Conservation (phyloP, 345 rosid genomes). For the Gynandropsis gynandra region DNA sequence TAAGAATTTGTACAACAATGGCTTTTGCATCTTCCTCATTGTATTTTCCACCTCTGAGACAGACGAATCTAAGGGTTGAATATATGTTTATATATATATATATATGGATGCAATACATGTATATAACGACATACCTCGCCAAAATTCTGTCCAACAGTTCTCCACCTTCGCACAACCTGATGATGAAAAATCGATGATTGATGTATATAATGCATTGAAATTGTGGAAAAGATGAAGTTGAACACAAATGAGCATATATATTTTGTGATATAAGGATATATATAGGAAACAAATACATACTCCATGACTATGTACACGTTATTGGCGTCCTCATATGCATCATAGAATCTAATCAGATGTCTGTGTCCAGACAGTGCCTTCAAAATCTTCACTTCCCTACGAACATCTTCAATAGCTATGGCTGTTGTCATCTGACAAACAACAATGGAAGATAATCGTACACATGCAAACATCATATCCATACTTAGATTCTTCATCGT, state of each 20-base stretch:
- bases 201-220: not conserved
- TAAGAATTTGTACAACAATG: conserved; percentile 59
- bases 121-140: conserved; percentile 40
- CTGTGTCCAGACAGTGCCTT: conserved; percentile 70
- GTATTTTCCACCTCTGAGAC: conserved; percentile 66
- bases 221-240: too few relatives aligned
- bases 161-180: conserved; percentile 82
- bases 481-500: conserved; percentile 6
- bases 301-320: conserved; percentile 90
- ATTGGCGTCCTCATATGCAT: conserved; percentile 81
- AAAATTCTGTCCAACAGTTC: conserved; percentile 81
- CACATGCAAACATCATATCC: conserved; percentile 7
- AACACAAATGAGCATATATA: too few relatives aligned
- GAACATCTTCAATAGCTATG: conserved; percentile 84
- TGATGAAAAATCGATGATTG: conserved; percentile 17
- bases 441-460: conserved; percentile 12
- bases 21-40: conserved; percentile 77
- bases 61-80: conserved; percentile 10
- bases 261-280: not conserved
- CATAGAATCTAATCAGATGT: conserved; percentile 61
- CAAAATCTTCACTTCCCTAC: conserved; percentile 77
- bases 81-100: not conserved
- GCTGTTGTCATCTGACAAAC: conserved; percentile 80
- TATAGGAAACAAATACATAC: conserved; percentile 49
- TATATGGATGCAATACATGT: too few relatives aligned